Base-by-base conservation (phyloP, 73 alveolate genomes). In the Effrenium voratum region DNA sequence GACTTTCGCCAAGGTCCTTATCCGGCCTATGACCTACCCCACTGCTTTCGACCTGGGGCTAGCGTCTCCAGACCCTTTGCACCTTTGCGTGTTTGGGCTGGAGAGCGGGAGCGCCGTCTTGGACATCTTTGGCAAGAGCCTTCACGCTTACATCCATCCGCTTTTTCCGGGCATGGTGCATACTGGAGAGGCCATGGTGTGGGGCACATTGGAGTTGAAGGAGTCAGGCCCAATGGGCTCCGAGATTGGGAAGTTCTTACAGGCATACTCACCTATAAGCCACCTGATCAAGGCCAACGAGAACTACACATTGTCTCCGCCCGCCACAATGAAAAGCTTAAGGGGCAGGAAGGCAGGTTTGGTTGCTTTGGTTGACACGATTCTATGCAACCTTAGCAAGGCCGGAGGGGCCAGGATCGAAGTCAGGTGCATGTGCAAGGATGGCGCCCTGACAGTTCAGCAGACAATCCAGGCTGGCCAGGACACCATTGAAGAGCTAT, bases 331-430 rank as follows among this genome's bases (percentile, higher is more conserved):
- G 85, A n/a, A 12, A 5, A 36, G 55, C 57, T 45, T 75, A 16
- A 75, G 85, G 55, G 16, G 55, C 85, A 75, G 85, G 43, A 75
- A 75, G 38, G 57, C 85, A 36, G 85, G 85, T 15, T n/a, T 75
- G 30, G 34, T 75, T 68, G 5, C 30, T n/a, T 22, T 68, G 80
- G 80, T 68, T 43, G 80, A 68, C 80, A 68, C 80, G 38, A 60
- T 30, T 19, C 13, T 36, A 30, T 30, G 45, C 81, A 70, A 70
- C 24, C 6, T 70, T 5, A 36, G 26, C 2, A 19, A 70, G 81
- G 81, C 46, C 38, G 46, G 47, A 24, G 81, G 81, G 6, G 26
- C 38, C 81, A 70, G 81, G 38, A 4, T 70, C 46, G 81, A 70
- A n/a, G 47, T 70, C 45, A n/a, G 47, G 46, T 2, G 13, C 26